Evolutionary conservation across 2,329 filamentous ascomycete species (phyloP), one percentile per base, ranked within the genome.

Genomic region (Emmonsiellopsis sp.): DNA sequence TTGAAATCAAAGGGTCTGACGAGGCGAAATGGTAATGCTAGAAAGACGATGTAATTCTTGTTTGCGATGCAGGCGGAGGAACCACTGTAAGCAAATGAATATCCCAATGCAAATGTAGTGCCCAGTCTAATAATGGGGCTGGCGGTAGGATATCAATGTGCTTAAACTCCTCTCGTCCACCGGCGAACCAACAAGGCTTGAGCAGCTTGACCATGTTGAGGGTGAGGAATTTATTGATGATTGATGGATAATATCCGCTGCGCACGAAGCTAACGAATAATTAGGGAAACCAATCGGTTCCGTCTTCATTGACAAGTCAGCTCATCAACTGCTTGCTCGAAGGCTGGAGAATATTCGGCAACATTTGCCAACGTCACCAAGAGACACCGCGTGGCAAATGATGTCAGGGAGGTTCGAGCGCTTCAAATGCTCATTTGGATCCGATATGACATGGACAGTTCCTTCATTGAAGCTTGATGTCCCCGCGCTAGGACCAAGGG

Each of bases 251-350:
- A 11, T 21, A 13, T n/a, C 27, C 2, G 13, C 21, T 8, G 2
- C 27, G 11, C 13, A n/a, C 8, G 52, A 32, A 21, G 36, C 32
- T 45, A 27, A 45, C 42, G 2, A 14, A n/a, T 17, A 36, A n/a
- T 13, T 40, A 65, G 65, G 65, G 39, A 58, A 58, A 44, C 61
- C 62, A 2, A 73, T 72, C 5, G 74, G 67, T 17, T 68, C 68
- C 11, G 63, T 65, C 1, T 65, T 68, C 43, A 67, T 70, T 36
- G 67, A 70, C 47, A 59, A 64, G 17, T 51, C 55, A 6, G 61
- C 66, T 7, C 60, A 69, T 49, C 57, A 62, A 9, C 47, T 64
- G 0, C 55, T 68, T 42, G 50, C 37, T 9, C 49, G 62, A 11
- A 53, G 59, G 7, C 50, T 70, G 9, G 52, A 58, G 5, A 58